Evolutionary conservation across 345 rosid species (phyloP), one percentile per base, ranked within the genome.

Genomic region (Hibiscus mutabilis): DNA sequence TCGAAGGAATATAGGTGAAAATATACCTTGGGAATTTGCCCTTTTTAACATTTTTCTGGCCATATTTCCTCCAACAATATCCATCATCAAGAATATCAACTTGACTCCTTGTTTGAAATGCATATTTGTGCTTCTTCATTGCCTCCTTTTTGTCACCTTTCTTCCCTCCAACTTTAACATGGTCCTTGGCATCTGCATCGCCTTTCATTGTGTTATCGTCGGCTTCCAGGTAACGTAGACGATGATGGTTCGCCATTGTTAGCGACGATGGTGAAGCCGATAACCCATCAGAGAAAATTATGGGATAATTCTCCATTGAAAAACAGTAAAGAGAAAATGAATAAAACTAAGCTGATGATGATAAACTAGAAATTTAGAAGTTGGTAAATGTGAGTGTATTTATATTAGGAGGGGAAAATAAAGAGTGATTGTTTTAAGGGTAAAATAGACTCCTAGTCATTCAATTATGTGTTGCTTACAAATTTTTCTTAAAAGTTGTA

Each of bases 61-160:
- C 87, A 69, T 84, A 79, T 75, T 84, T 81, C 75, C 87, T 81
- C 84, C 87, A 84, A 44, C 87, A 69, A 74, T 83, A 83, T 0
- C 87, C 85, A 78, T 84, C 85, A 76, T 84, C 87, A 5, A 84
- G 80, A 49, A 84, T 78, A 46, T 84, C 87, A 75, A 84, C 77
- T 27, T 71, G 80, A 51, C 83, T 84, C 35, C 78, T 79, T 14
- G 87, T 84, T 69, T 84, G 78, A 72, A 84, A 84, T 22, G 87
- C 87, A 61, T 37, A 79, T 65, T 77, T 79, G 29, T 78, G 87
- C 74, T 67, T 84, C 66, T n/a, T 79, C 25, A 2, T 60, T 51
- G 29, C 75, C 62, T 61, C 74, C 1, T 27, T 57, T 57, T 57
- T 61, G 1, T 68, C 78, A 19, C 24, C 76, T 67, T 49, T 76